Evolutionary conservation across 371 early-diverging fungal genomes (phyloP), one percentile per base, ranked within the genome.

Genomic region (Apophysomyces elegans): DNA sequence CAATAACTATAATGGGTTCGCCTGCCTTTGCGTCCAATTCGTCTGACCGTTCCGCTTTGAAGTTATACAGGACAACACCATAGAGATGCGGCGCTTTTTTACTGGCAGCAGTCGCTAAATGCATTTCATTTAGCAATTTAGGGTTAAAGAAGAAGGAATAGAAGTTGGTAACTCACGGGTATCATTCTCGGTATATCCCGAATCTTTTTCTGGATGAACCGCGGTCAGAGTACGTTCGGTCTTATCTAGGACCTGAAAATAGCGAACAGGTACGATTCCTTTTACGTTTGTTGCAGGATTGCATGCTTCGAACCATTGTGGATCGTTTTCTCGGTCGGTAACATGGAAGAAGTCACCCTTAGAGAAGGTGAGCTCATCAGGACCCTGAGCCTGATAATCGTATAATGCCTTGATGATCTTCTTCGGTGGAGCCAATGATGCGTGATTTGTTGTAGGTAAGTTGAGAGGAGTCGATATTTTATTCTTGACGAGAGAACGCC

Each of bases 341-440:
- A 95, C 95, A 70, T 90, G 88, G 78, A 94, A 95, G 65, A 94
- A 93, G 68, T 96, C 96, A 58, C 95, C 96, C 65, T 82, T 78
- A 37, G 70, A 56, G 67, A 95, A 96, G 7, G 92, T 87, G 1
- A 96, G 78, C 70, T 95, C 93, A 36, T 85, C 77, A 26, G 77
- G 77, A 37, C 74, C 81, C 56, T 79, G 72, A n/a, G 91, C 86
- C 12, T 75, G 70, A 67, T 91, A 93, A 74, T 88, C 85, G 64
- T 82, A 84, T 11, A 85, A 71, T 14, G 94, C 93, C 61, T 87
- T 90, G 74, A 94, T 88, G 65, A 94, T 90, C 69, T 88, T 92
- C 68, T 91, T 92, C 1, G 93, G 93, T 12, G 89, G 82, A 7
- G 80, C 70, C 58, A 78, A 58, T 44, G 68, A 74, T 2, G 65